These are phyloP conservation scores for Willaertia magna DNA, from an alignment of 208 protist genomes.

Conservation along the genomic window DNA sequence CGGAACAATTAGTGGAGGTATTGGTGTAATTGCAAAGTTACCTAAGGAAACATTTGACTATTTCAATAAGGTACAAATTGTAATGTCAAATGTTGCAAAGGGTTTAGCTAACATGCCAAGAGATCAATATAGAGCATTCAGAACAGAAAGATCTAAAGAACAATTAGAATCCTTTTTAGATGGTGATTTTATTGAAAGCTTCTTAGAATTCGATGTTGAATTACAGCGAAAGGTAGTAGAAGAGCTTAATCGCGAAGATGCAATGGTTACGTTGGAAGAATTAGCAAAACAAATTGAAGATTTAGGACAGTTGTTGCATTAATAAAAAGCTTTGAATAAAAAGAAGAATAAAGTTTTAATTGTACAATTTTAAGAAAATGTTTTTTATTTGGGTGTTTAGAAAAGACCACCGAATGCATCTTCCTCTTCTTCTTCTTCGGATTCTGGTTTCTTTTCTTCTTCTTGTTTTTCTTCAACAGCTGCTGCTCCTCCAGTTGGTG, in stretches of 20 bases:
- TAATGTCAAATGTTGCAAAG: background rate
- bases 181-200: constrained; percentile 7
- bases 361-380: background rate
- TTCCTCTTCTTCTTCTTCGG: background rate
- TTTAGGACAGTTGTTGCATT: background rate
- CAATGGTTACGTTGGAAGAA: background rate
- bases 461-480: background rate
- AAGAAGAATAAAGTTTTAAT: too few species aligned
- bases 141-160: background rate
- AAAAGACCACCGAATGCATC: background rate
- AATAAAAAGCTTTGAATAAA: too few species aligned
- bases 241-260: background rate
- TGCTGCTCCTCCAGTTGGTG: background rate
- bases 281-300: background rate
- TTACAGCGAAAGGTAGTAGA: background rate
- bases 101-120: background rate
- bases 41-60: background rate
- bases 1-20: background rate
- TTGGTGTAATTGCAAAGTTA: background rate
- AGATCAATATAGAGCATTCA: background rate
- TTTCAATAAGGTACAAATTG: background rate
- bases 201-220: background rate
- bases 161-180: background rate
- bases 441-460: background rate
- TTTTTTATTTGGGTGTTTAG: background rate